These are phyloP conservation scores for Talaromyces proteolyticus DNA, from an alignment of 495 filamentous ascomycete genomes.

Conservation along the genomic window DNA sequence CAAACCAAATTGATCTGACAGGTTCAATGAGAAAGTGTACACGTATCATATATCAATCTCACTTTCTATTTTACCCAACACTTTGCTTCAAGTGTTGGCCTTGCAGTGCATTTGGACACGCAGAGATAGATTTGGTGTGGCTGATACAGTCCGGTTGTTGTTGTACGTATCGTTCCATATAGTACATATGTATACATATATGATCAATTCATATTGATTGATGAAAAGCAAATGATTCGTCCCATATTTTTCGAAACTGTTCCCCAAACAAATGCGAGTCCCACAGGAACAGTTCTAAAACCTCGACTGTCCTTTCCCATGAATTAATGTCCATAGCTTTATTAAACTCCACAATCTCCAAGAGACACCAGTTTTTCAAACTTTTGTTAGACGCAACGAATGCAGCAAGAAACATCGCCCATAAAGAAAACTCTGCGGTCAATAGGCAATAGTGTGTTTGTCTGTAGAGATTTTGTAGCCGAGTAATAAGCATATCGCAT, in stretches of 20 bases:
- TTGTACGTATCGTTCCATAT: background rate
- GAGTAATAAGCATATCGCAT: background rate
- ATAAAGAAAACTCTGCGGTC: background rate
- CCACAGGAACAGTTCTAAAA: constrained; percentile 1
- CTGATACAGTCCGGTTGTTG: too few relatives aligned
- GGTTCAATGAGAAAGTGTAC: too few relatives aligned
- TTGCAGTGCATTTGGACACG: too few relatives aligned
- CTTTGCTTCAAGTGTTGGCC: too few relatives aligned
- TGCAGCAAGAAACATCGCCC: background rate
- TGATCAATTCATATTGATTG: background rate
- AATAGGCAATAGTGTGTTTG: background rate
- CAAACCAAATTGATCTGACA: too few relatives aligned
- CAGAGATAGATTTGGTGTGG: too few relatives aligned
- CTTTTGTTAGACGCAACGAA: background rate
- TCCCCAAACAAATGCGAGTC: background rate
- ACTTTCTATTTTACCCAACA: too few relatives aligned
- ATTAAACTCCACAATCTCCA: background rate
- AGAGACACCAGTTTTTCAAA: background rate
- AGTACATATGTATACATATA: background rate
- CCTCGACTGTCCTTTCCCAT: background rate
- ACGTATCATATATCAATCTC: too few relatives aligned
- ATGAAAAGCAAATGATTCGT: background rate
- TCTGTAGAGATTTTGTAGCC: background rate
- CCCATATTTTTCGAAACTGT: background rate
- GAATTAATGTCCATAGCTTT: background rate